Conservation (phyloP, 2,329 filamentous ascomycete genomes). For the Monilinia aucupariae region DNA sequence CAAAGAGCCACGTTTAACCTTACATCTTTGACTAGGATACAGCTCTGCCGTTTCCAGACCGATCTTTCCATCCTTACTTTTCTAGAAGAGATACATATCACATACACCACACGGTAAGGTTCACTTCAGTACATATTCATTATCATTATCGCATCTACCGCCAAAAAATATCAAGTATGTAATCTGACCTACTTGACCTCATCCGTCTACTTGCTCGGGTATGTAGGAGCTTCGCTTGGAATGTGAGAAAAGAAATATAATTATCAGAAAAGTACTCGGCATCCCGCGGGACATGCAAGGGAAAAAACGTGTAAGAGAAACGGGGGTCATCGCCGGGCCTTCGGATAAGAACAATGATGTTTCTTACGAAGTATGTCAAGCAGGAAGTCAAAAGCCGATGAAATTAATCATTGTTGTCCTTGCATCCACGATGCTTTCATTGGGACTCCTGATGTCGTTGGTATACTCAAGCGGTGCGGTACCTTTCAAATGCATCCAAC, state of each 20-base stretch:
- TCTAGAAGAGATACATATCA: neutral
- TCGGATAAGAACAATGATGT: neutral
- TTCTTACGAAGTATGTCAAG: neutral
- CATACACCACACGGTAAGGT: neutral
- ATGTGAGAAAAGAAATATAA: neutral
- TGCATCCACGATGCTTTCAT: neutral
- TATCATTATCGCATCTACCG: slow-evolving; percentile 9
- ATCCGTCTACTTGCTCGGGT: neutral
- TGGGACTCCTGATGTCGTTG: neutral
- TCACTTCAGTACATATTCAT: neutral
- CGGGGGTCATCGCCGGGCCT: neutral
- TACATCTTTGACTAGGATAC: neutral
- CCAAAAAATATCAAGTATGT: neutral
- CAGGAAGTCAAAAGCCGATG: neutral
- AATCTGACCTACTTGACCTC: neutral
- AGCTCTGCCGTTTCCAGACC: neutral
- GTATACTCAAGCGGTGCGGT: neutral
- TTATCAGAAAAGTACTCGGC: neutral
- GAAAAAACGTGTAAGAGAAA: neutral
- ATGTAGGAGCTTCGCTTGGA: neutral
- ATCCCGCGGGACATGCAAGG: slow-evolving; percentile 1
- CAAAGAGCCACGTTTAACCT: neutral
- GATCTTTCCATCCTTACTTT: neutral
- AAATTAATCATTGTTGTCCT: neutral
- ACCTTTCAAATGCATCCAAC: neutral